These are phyloP conservation scores for Barnettozyma salicaria DNA, from an alignment of 805 yeast genomes.

Conservation along the genomic window DNA sequence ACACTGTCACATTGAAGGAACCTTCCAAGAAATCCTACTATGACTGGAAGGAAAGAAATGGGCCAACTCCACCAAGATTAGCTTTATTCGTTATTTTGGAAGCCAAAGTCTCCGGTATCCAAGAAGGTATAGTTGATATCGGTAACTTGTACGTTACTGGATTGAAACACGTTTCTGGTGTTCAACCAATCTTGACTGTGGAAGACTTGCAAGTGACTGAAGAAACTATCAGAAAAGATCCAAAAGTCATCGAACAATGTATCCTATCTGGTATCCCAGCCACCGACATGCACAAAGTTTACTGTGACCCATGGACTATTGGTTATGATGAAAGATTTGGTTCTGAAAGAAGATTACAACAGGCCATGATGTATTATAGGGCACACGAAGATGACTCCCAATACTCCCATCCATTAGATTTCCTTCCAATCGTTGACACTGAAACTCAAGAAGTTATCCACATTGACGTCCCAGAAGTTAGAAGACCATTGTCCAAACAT, in stretches of 20 bases:
- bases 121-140: conserved; percentile 66
- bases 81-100: conserved; percentile 62
- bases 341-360: conserved; percentile 65
- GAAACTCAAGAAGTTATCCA: conserved; percentile 60
- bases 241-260: conserved; percentile 68
- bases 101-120: conserved; percentile 52
- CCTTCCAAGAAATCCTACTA: conserved; percentile 60
- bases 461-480: conserved; percentile 69
- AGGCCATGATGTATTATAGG: conserved; percentile 76
- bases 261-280: conserved; percentile 62
- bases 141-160: conserved; percentile 41
- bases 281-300: conserved; percentile 39
- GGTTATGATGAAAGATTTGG: conserved; percentile 79
- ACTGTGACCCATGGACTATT: conserved; percentile 67
- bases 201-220: conserved; percentile 61
- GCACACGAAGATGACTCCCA: conserved; percentile 71
- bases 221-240: conserved; percentile 61
- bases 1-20: conserved; percentile 65
- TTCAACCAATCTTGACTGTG: conserved; percentile 70
- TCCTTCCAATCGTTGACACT: conserved; percentile 77
- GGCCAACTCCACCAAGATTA: conserved; percentile 61
- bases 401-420: conserved; percentile 63
- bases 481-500: conserved; percentile 64
- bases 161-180: conserved; percentile 47
- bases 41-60: conserved; percentile 57